Conservation (phyloP, 2,329 filamentous ascomycete genomes). For the Xylaria sp. region DNA sequence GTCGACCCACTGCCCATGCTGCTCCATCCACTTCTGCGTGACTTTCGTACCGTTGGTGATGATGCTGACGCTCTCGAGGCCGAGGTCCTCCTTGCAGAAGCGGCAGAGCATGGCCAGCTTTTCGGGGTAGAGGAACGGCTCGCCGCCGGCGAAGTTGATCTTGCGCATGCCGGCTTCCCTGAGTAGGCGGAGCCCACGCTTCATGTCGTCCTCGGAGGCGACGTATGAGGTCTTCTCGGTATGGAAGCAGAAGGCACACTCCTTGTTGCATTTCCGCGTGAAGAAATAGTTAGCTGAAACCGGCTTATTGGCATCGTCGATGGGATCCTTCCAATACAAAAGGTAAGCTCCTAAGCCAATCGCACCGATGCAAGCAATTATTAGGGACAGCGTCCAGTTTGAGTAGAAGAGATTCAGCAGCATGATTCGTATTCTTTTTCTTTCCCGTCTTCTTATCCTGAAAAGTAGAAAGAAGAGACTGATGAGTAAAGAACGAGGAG, state of each 20-base stretch:
- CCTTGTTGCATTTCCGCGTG: conserved; percentile 50
- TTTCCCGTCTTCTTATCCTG: neutral
- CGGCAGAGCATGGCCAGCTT: conserved; percentile 46
- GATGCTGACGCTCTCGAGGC: conserved; percentile 55
- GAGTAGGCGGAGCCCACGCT: conserved; percentile 49
- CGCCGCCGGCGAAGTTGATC: conserved; percentile 58
- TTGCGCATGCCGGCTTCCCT: conserved; percentile 56
- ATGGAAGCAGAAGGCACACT: conserved; percentile 60
- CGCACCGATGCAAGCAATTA: neutral
- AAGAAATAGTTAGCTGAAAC: conserved; percentile 52
- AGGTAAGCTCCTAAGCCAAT: conserved; percentile 2
- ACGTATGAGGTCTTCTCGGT: conserved; percentile 53
- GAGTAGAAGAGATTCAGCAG: conserved; percentile 4
- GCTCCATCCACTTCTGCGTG: conserved; percentile 44
- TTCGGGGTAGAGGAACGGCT: conserved; percentile 54
- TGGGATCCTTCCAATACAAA: neutral
- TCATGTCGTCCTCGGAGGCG: conserved; percentile 43
- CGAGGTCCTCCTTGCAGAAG: conserved; percentile 52
- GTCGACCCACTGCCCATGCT: conserved; percentile 50
- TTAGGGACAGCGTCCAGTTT: neutral
- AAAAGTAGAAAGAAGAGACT: neutral
- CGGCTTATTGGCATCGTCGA: conserved; percentile 10
- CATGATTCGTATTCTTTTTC: conserved; percentile 8
- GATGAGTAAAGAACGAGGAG: too few relatives aligned
- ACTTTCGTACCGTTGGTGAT: conserved; percentile 57